Evolutionary conservation across 192 early-diverging fungal species (phyloP).

Genomic region (Dimargaris cristalligena): DNA sequence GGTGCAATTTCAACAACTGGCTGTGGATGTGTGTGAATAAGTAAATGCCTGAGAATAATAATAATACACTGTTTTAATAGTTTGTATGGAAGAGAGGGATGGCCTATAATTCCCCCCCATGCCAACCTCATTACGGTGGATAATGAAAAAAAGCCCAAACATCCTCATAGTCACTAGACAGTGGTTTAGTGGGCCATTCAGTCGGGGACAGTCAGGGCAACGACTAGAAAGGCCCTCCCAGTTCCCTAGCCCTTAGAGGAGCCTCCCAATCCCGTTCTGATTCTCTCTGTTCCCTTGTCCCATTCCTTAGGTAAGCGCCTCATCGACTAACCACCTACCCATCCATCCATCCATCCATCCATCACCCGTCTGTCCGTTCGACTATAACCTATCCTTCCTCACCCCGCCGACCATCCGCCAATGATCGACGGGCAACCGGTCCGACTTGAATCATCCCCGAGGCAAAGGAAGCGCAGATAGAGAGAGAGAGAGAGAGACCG

Average conservation of each 20-base stretch:
- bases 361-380: background rate
- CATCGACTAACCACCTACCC: background rate
- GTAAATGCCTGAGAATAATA: too few relatives aligned
- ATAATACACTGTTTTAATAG: too few relatives aligned
- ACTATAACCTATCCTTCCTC: background rate
- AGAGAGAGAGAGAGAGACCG: background rate
- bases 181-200: background rate
- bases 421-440: background rate
- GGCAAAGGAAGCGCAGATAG: background rate
- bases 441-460: too few relatives aligned
- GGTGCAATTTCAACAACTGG: too few relatives aligned
- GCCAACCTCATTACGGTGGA: too few relatives aligned
- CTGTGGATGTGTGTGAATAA: too few relatives aligned
- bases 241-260: background rate
- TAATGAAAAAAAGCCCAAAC: background rate
- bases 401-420: background rate
- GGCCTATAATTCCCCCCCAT: too few relatives aligned
- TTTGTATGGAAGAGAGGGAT: too few relatives aligned
- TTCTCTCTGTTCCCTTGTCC: background rate
- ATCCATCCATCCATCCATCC: slow-evolving; percentile 11
- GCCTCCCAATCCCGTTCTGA: background rate
- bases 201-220: background rate
- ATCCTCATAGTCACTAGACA: background rate
- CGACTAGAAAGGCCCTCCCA: background rate
- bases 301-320: background rate